Conservation (phyloP, 2,329 filamentous ascomycete species). For the Albophoma yamanashiensis region DNA sequence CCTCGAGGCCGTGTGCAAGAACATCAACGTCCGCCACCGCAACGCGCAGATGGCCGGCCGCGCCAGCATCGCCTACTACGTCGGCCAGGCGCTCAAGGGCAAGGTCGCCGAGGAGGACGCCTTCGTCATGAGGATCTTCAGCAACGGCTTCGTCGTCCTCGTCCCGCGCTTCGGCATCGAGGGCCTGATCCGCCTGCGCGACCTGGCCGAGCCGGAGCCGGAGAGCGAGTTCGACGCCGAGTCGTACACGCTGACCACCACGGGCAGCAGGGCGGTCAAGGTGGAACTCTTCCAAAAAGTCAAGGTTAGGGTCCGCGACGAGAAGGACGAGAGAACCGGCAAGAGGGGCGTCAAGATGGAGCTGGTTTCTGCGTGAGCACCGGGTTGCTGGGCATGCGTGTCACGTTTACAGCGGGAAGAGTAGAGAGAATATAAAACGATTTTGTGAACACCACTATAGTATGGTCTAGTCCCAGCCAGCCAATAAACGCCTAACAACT, state of each 20-base stretch:
- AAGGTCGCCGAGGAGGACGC: constrained; percentile 71
- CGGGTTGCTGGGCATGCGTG: constrained; percentile 3
- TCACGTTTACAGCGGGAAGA: constrained; percentile 3
- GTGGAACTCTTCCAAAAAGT: constrained; percentile 92
- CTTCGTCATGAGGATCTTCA: constrained; percentile 95
- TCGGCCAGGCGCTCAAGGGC: constrained; percentile 87
- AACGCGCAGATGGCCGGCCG: constrained; percentile 94
- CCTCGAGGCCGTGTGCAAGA: constrained; percentile 90
- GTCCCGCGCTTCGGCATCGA: constrained; percentile 95
- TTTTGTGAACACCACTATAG: neutral
- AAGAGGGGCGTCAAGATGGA: constrained; percentile 84
- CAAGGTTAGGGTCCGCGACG: constrained; percentile 76
- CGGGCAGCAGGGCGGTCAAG: constrained; percentile 41
- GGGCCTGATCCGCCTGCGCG: constrained; percentile 74
- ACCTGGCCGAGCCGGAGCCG: constrained; percentile 68
- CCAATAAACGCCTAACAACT: constrained; percentile 20
- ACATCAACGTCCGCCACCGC: constrained; percentile 94
- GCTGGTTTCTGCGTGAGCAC: constrained; percentile 30
- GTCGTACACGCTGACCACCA: constrained; percentile 62
- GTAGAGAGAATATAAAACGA: neutral
- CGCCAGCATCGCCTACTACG: constrained; percentile 94
- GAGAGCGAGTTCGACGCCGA: constrained; percentile 79
- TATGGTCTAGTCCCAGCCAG: constrained; percentile 16
- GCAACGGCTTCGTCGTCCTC: constrained; percentile 93
- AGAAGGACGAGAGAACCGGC: constrained; percentile 90